A percentile compares a stretch with the other conserved stretches of the same genome.
Conservation (phyloP, 805 yeast species). For the Monosporozyma siamensis region DNA sequence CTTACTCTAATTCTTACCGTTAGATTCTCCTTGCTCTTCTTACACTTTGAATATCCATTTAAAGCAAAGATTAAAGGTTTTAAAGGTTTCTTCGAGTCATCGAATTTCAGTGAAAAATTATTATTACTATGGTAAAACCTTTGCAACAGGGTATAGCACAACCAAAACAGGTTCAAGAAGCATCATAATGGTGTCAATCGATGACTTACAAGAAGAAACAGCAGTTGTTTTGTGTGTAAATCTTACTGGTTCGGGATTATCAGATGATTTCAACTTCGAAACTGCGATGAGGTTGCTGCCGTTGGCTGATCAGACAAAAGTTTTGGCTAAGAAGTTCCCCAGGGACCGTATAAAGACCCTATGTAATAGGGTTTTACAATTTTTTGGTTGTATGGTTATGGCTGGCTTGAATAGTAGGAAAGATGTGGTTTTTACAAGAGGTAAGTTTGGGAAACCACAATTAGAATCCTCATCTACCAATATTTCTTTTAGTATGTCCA, state of each 20-base stretch:
- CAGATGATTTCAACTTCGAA: conserved; percentile 38
- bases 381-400: conserved; percentile 32
- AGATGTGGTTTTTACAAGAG: conserved; percentile 24
- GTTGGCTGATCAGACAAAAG: conserved; percentile 33
- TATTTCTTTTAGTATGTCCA: conserved; percentile 48
- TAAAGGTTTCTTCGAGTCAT: no score
- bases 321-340: conserved; percentile 34
- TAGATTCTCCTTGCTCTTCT: no score
- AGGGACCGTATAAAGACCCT: conserved; percentile 34
- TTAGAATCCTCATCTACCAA: conserved; percentile 15
- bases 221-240: conserved; percentile 6
- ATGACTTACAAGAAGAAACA: background rate
- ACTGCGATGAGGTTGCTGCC: conserved; percentile 38
- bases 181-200: no score
- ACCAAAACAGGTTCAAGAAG: no score
- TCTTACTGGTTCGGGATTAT: conserved; percentile 8
- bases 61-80: no score
- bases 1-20: no score
- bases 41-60: no score
- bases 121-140: no score
- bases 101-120: no score
- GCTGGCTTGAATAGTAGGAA: background rate
- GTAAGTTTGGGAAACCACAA: conserved; percentile 50
- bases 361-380: conserved; percentile 38
- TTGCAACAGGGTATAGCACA: no score